Evolutionary conservation across 345 rosid genomes (phyloP).

Genomic region (Brassica rapa): DNA sequence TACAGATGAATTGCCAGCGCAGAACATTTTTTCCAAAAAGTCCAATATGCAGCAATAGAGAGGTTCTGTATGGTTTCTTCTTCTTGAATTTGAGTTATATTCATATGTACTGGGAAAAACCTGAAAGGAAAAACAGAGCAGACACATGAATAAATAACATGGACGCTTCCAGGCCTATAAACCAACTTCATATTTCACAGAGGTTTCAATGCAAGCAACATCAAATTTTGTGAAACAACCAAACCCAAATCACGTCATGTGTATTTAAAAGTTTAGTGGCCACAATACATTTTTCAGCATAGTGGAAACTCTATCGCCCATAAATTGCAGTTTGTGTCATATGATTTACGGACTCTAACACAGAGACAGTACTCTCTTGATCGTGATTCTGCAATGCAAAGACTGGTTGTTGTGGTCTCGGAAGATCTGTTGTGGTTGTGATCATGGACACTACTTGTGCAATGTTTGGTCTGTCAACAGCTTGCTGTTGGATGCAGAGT

Average conservation of each 20-base stretch:
- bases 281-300: background rate
- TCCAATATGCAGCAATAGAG: background rate
- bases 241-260: background rate
- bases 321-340: conserved; percentile 24
- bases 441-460: conserved; percentile 26
- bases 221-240: background rate
- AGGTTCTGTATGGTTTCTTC: too few relatives aligned
- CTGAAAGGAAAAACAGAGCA: background rate
- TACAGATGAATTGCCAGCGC: too few relatives aligned
- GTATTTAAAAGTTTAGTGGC: background rate
- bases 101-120: background rate
- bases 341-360: conserved; percentile 15
- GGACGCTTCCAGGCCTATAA: background rate
- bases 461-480: conserved; percentile 33
- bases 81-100: background rate
- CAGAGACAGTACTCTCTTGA: background rate
- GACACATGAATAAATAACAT: background rate
- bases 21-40: too few relatives aligned
- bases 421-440: conserved; percentile 19
- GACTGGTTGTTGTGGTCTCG: conserved; percentile 23
- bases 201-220: background rate
- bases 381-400: background rate
- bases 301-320: conserved; percentile 13
- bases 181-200: background rate
- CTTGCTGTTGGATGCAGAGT: conserved; percentile 24